Percentiles rank a stretch among this genome's conserved stretches.
phyloP scores from a whole-genome alignment of 1,284 basidiomycete genomes.

The Xanthoconium separans region DNA sequence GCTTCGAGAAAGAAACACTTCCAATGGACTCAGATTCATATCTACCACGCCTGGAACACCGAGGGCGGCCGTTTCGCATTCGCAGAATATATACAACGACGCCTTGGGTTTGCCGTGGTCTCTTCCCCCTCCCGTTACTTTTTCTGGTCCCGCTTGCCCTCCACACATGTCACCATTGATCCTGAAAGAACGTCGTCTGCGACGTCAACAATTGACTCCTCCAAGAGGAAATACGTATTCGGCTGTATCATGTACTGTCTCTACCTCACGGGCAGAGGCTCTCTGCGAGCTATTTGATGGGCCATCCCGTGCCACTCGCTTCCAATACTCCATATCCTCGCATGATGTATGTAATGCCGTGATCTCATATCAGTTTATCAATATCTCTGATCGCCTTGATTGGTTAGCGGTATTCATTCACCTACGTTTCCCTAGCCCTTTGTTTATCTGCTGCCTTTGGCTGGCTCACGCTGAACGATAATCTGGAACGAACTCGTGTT shows the following conservation, averaged over 20 bases:
- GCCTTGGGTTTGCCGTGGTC: slow-evolving; percentile 19
- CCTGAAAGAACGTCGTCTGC: slow-evolving; percentile 15
- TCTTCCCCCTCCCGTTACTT: slow-evolving; percentile 42
- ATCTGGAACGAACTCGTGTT: not conserved
- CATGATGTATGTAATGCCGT: slow-evolving; percentile 16
- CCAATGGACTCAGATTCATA: not conserved
- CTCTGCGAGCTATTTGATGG: slow-evolving; percentile 42
- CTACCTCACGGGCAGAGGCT: slow-evolving; percentile 18
- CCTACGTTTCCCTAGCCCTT: slow-evolving; percentile 13
- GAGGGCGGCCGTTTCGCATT: not conserved
- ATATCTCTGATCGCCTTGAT: not conserved
- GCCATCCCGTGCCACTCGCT: slow-evolving; percentile 36
- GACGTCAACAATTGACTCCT: slow-evolving; percentile 10
- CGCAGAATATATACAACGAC: slow-evolving; percentile 2
- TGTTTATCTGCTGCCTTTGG: slow-evolving; percentile 26
- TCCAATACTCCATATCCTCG: slow-evolving; percentile 11
- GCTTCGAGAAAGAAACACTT: slow-evolving; percentile 17
- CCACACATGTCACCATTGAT: slow-evolving; percentile 28
- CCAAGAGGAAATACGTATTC: not conserved
- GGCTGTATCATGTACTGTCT: slow-evolving; percentile 10
- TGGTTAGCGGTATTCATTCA: slow-evolving; percentile 6
- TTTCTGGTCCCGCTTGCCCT: slow-evolving; percentile 46
- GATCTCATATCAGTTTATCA: not conserved
- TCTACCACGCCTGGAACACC: not conserved
- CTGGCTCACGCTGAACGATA: slow-evolving; percentile 23